Percentiles rank a stretch among this genome's conserved stretches.
Evolutionary conservation across 768 basidiomycete species (phyloP).

Genomic region (Suillus variegatus): DNA sequence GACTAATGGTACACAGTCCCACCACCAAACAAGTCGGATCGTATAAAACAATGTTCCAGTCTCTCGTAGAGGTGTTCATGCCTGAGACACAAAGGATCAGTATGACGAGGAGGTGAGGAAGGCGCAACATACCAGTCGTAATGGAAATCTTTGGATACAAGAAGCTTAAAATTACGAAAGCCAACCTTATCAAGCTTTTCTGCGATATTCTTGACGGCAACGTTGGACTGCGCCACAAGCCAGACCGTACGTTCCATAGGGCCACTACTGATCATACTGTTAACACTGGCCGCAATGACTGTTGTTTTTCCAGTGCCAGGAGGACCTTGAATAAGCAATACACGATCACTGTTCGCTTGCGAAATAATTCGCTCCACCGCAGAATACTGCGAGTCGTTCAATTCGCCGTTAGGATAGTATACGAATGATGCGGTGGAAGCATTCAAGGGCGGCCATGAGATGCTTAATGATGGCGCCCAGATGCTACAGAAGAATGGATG

Average conservation of each 20-base stretch:
- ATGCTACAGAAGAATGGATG: conserved; percentile 29
- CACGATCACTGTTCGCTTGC: conserved; percentile 16
- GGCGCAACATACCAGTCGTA: conserved; percentile 40
- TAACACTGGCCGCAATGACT: conserved; percentile 40
- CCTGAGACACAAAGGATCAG: conserved; percentile 30
- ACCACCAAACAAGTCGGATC: conserved; percentile 32
- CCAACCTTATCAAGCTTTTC: conserved; percentile 39
- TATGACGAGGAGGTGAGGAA: neutral
- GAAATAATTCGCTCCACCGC: conserved; percentile 36
- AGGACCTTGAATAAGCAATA: conserved; percentile 36
- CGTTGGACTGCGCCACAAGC: conserved; percentile 50
- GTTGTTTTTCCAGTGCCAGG: conserved; percentile 48
- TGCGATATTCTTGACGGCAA: conserved; percentile 56
- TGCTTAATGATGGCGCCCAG: conserved; percentile 24
- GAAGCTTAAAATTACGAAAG: conserved; percentile 37
- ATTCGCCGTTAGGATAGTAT: neutral
- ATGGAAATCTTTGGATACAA: conserved; percentile 51
- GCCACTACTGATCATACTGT: conserved; percentile 19
- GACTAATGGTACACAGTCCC: conserved; percentile 17
- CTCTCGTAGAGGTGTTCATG: conserved; percentile 50
- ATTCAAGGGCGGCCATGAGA: conserved; percentile 17
- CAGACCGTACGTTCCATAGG: conserved; percentile 29
- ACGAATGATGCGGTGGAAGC: neutral
- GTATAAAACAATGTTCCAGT: conserved; percentile 37
- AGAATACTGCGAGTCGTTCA: conserved; percentile 29